Base-by-base conservation (phyloP, 345 rosid genomes). In the Sapria himalayana region DNA sequence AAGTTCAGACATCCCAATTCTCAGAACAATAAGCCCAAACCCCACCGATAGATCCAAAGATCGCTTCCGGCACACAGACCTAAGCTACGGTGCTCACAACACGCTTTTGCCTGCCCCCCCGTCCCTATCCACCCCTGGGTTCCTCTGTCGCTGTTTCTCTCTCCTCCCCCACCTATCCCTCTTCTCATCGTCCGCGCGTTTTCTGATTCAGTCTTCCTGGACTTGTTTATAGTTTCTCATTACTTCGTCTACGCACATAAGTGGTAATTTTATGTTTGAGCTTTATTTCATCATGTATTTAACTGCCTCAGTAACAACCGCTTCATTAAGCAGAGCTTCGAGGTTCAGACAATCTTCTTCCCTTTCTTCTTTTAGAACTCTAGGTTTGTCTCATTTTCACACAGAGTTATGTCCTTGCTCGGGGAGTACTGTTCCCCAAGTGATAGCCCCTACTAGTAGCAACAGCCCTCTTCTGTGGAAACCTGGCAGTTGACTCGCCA, bases 401-500 rank as follows among this genome's bases (percentile, higher is more conserved):
- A n/a, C n/a, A n/a, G n/a, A n/a, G n/a, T n/a, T n/a, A n/a, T n/a
- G n/a, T n/a, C n/a, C n/a, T n/a, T n/a, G n/a, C n/a, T n/a, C n/a
- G n/a, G n/a, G n/a, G n/a, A n/a, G n/a, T n/a, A n/a, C n/a, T n/a
- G n/a, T 49, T 19, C 48, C 59, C 37, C 65, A 63, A 23, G 74
- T 45, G 22, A 40, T 63, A 48, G 56, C 63, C 42, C 57, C 78
- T 25, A 56, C 46, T n/a, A n/a, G n/a, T n/a, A n/a, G n/a, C 37
- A 69, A 71, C 47, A 78, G 82, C 54, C 78, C 85, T 22, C 86
- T 76, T 60, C 61, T 76, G 50, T 78, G 86, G 72, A 76, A 73
- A 72, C 57, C 93, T n/a, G 86, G 86, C 58, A 72, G 85, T 66
- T 69, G 79, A 54, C 52, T 63, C 7, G 62, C 67, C 21, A 62